phyloP scores from a whole-genome alignment of 441 rosid genomes.

The Pelargonium australe region DNA sequence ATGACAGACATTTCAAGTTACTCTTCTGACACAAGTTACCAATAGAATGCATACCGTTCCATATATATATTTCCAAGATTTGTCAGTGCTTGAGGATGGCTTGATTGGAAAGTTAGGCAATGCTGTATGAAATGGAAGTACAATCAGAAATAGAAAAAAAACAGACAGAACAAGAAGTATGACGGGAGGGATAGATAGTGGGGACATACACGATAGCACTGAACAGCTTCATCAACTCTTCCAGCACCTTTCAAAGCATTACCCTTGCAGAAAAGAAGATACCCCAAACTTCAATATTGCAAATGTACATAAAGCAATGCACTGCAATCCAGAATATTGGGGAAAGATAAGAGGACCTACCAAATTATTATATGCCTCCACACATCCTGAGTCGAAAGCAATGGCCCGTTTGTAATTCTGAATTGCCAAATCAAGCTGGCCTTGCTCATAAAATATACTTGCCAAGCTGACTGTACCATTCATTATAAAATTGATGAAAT shows the following conservation, averaged over 20 bases:
- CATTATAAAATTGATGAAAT: neutral
- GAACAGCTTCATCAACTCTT: slow-evolving; percentile 86
- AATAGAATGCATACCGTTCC: slow-evolving; percentile 59
- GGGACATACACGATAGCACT: slow-evolving; percentile 74
- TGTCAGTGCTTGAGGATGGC: slow-evolving; percentile 94
- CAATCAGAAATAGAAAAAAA: slow-evolving; percentile 2
- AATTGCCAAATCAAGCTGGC: slow-evolving; percentile 83
- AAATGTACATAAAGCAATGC: slow-evolving; percentile 10
- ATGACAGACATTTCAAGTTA: neutral
- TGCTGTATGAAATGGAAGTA: slow-evolving; percentile 42
- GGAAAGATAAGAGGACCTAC: slow-evolving; percentile 35
- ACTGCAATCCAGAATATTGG: neutral
- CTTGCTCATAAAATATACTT: slow-evolving; percentile 78
- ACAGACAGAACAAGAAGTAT: slow-evolving; percentile 5
- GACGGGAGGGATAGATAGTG: neutral
- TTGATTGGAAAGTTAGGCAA: slow-evolving; percentile 86
- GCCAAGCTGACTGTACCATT: slow-evolving; percentile 65
- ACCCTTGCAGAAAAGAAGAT: slow-evolving; percentile 45
- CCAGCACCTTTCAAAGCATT: slow-evolving; percentile 93
- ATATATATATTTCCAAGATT: slow-evolving; percentile 94
- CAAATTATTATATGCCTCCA: slow-evolving; percentile 97
- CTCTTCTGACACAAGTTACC: neutral
- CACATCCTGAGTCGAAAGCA: slow-evolving; percentile 66
- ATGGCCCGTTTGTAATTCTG: slow-evolving; percentile 85
- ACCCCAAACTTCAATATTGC: neutral